Evolutionary conservation across 164 flowering plant genomes (phyloP).

Genomic region (Macadamia integrifolia): DNA sequence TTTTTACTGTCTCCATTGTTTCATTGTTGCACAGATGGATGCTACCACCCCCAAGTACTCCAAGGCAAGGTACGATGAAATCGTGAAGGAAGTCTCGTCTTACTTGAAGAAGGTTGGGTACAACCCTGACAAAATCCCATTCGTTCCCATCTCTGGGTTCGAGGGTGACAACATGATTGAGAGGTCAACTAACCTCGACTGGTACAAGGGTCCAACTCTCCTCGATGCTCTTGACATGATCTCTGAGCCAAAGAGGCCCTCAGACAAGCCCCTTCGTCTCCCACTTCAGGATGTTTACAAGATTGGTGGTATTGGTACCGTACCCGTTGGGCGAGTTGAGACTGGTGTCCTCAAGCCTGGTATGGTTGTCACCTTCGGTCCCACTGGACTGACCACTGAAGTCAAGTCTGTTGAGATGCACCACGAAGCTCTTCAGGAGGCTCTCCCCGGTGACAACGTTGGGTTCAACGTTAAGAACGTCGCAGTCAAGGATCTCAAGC

Average conservation of each 20-base stretch:
- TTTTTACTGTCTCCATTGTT: background rate
- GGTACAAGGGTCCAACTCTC: slow-evolving; percentile 82
- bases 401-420: slow-evolving; percentile 78
- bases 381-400: slow-evolving; percentile 61
- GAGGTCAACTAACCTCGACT: slow-evolving; percentile 75
- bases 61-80: slow-evolving; percentile 63
- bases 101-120: slow-evolving; percentile 78
- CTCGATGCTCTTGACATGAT: slow-evolving; percentile 60
- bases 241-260: slow-evolving; percentile 58
- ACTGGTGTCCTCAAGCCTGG: slow-evolving; percentile 62
- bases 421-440: slow-evolving; percentile 59
- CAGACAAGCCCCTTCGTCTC: slow-evolving; percentile 77
- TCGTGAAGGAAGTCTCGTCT: slow-evolving; percentile 77
- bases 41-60: slow-evolving; percentile 76
- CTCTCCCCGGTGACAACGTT: slow-evolving; percentile 64
- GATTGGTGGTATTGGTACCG: slow-evolving; percentile 73
- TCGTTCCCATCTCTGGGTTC: slow-evolving; percentile 76
- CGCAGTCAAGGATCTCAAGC: slow-evolving; percentile 68
- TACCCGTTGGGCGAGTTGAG: slow-evolving; percentile 67
- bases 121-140: slow-evolving; percentile 74
- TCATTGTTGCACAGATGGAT: slow-evolving; percentile 43
- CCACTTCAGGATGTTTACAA: slow-evolving; percentile 74
- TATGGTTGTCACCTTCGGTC: slow-evolving; percentile 69
- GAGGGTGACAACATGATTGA: slow-evolving; percentile 88
- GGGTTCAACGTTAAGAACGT: slow-evolving; percentile 71